Percentiles rank a stretch among this genome's conserved stretches.
These are phyloP conservation scores for Bondarzewia mesenterica DNA, from an alignment of 1,284 basidiomycete genomes.

Conservation along the genomic window DNA sequence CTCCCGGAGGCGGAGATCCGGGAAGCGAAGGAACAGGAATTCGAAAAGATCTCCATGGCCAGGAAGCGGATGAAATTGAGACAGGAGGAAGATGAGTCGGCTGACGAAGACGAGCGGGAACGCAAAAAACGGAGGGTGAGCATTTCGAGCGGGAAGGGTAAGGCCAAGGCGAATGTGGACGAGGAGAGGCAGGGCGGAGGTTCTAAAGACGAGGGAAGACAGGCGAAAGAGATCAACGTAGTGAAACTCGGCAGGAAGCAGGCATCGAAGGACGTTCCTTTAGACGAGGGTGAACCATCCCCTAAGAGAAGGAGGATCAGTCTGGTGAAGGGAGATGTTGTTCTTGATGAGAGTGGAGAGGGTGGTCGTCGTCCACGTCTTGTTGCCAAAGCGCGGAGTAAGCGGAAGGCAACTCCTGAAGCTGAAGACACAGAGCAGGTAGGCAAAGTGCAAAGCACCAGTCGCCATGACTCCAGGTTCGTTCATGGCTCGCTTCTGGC, in stretches of 20 bases:
- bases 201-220: neutral
- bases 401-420: neutral
- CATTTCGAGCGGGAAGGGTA: conserved; percentile 12
- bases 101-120: conserved; percentile 11
- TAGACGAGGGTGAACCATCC: neutral
- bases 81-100: conserved; percentile 12
- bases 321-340: neutral
- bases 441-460: neutral
- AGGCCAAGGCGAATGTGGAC: conserved; percentile 5
- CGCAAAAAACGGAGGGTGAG: conserved; percentile 13
- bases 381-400: no score
- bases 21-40: conserved; percentile 12
- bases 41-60: neutral
- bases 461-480: neutral
- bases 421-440: neutral
- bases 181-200: neutral
- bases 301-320: neutral
- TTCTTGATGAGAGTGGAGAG: neutral
- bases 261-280: neutral
- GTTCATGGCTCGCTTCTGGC: neutral
- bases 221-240: neutral
- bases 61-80: conserved; percentile 20
- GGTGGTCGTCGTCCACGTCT: no score
- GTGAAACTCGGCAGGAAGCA: neutral
- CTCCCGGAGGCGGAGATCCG: conserved; percentile 5